Evolutionary conservation across 169 alveolate species (phyloP).

Genomic region (Plasmodium yoelii): DNA sequence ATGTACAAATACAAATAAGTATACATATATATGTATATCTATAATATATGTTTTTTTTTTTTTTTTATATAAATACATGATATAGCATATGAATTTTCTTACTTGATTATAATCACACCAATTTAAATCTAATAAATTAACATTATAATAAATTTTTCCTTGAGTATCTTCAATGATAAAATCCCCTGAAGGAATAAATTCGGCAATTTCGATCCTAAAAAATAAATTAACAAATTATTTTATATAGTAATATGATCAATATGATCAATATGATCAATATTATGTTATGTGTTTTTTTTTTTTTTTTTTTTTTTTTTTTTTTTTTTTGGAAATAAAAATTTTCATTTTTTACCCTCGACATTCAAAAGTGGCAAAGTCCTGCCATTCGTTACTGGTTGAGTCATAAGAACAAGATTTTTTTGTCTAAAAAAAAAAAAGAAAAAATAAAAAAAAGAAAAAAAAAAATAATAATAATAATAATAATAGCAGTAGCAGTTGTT

Average conservation of each 20-base stretch:
- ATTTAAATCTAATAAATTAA: slow-evolving; percentile 41
- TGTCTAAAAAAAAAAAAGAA: slow-evolving; percentile 15
- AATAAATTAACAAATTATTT: too few species aligned
- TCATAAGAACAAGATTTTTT: slow-evolving; percentile 48
- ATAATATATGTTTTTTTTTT: background rate
- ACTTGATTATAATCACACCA: slow-evolving; percentile 75
- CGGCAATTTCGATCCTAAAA: slow-evolving; percentile 49
- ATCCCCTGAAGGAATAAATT: slow-evolving; percentile 24
- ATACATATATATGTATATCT: background rate
- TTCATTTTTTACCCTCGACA: slow-evolving; percentile 39
- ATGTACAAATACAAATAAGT: background rate
- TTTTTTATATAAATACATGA: too few species aligned
- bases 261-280: background rate
- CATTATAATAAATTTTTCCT: slow-evolving; percentile 63
- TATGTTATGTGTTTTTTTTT: background rate
- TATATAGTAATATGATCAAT: background rate
- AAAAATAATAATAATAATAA: too few species aligned
- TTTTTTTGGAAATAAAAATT: background rate
- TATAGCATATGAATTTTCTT: background rate
- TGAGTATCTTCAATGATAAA: slow-evolving; percentile 61
- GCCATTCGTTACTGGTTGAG: slow-evolving; percentile 28
- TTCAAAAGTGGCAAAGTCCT: slow-evolving; percentile 61
- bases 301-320: background rate
- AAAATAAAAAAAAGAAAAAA: background rate
- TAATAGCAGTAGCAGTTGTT: too few species aligned